Evolutionary conservation across 2,329 filamentous ascomycete species (phyloP), one percentile per base, ranked within the genome.

Genomic region (Trichoderma koningii): DNA sequence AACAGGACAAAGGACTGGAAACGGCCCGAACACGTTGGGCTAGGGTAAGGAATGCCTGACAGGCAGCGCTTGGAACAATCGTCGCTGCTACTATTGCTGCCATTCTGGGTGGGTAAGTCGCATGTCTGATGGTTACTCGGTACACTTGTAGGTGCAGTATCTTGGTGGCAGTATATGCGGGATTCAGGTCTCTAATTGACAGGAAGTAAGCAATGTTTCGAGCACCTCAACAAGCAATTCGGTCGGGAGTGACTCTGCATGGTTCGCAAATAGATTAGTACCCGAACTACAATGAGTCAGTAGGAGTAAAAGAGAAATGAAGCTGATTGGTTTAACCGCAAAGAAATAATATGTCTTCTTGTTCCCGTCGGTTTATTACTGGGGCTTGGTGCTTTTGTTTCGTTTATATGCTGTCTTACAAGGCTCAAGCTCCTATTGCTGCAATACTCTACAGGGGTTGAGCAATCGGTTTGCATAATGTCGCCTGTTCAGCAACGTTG

Each of bases 21-120:
- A 62, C 59, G 59, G 59, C 59, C 59, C 59, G 59, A 62, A 52
- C 34, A 21, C 17, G 21, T 26, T 3, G 45, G 41, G 38, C 59
- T 45, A 62, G 45, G 45, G 23, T 21, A 53, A 45, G 59, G 59
- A 26, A 38, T 62, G 34, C 19, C 38, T 47, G 34, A 53, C 30
- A 38, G 23, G 9, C 21, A 9, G 10, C 41, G 26, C 44, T 50
- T 26, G 15, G 15, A 42, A 51, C 59, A n/a, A 26, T 28, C 23
- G 26, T 28, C n/a, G 23, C 26, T 62, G 7, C 12, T 14, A 45
- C 14, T 23, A 23, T 3, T 23, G n/a, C n/a, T n/a, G n/a, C n/a
- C n/a, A 14, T 21, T 5, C 52, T 15, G 23, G 41, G 42, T 44
- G 52, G 52, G 21, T 28, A 55, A 34, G 19, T 12, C 30, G 19